Percentiles rank a stretch among this genome's conserved stretches.
These are phyloP conservation scores for Lepidium aucheri DNA, from an alignment of 345 rosid genomes.

Conservation along the genomic window DNA sequence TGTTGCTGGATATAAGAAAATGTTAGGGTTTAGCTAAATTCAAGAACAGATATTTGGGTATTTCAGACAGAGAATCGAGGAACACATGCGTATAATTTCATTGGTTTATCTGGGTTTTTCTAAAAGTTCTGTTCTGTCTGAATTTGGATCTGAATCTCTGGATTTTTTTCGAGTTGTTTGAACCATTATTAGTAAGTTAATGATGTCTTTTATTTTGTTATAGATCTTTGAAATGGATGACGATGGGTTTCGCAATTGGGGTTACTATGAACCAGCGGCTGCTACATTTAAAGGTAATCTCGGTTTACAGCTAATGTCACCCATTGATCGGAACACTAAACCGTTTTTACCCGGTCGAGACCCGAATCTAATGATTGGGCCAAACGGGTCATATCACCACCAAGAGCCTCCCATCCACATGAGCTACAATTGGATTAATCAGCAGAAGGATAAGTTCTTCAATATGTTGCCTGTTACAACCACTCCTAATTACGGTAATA, in stretches of 20 bases:
- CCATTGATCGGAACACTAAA: conserved; percentile 79
- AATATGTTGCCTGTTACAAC: conserved; percentile 47
- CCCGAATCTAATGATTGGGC: conserved; percentile 49
- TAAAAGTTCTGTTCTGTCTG: neutral
- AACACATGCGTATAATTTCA: neutral
- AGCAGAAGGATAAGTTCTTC: conserved; percentile 60
- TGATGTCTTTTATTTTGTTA: neutral
- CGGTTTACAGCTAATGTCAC: conserved; percentile 81
- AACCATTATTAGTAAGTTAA: neutral
- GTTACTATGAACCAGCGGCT: conserved; percentile 81
- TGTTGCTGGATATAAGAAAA: neutral
- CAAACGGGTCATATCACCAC: conserved; percentile 47
- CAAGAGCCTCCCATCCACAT: conserved; percentile 52
- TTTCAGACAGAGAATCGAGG: neutral
- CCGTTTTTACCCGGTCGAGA: conserved; percentile 73
- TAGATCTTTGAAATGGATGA: conserved; percentile 64
- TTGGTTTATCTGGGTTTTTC: neutral
- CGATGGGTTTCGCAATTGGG: conserved; percentile 81
- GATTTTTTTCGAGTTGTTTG: neutral
- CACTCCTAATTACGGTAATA: conserved; percentile 32
- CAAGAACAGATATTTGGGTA: neutral
- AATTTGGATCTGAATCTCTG: conserved; percentile 10
- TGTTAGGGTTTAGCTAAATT: neutral
- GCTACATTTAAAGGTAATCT: conserved; percentile 58
- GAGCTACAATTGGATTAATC: conserved; percentile 71